Conservation (phyloP, 306 rosid species). For the Parietaria judaica region DNA sequence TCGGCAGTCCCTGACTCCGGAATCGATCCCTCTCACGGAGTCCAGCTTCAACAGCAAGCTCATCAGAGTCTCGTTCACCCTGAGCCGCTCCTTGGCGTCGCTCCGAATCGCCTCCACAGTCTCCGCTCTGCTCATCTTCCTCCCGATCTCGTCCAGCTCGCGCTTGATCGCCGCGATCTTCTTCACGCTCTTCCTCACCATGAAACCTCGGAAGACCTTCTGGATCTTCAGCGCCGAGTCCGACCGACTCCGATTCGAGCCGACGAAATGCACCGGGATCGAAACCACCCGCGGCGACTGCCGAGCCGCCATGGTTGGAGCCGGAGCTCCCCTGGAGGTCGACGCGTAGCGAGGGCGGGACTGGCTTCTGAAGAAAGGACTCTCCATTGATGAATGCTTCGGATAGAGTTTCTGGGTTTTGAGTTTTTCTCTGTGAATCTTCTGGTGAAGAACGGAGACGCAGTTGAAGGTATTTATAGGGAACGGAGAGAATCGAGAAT, state of each 20-base stretch:
- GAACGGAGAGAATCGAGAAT: neutral
- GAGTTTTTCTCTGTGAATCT: neutral
- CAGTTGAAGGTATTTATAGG: constrained; percentile 3
- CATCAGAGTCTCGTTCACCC: constrained; percentile 50
- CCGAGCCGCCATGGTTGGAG: constrained; percentile 16
- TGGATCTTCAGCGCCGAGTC: constrained; percentile 47
- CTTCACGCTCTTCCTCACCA: constrained; percentile 53
- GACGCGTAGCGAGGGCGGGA: constrained; percentile 8
- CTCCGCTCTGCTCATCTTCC: constrained; percentile 14
- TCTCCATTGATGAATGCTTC: constrained; percentile 17
- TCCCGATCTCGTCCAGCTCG: constrained; percentile 42
- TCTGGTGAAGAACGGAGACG: neutral
- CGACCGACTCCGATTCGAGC: constrained; percentile 17
- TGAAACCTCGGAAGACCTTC: constrained; percentile 45
- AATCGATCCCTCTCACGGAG: constrained; percentile 41
- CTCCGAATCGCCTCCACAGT: constrained; percentile 25
- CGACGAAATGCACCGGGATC: constrained; percentile 48
- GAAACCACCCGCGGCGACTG: constrained; percentile 38
- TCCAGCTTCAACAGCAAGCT: constrained; percentile 55
- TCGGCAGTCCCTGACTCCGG: constrained; percentile 49
- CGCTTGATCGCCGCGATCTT: constrained; percentile 33
- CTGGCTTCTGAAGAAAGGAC: constrained; percentile 16
- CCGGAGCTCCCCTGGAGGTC: constrained; percentile 4
- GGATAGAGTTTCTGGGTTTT: neutral
- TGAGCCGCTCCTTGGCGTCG: constrained; percentile 46